These are phyloP conservation scores for Leccinellum albellum DNA, from an alignment of 768 basidiomycete species.

Conservation along the genomic window DNA sequence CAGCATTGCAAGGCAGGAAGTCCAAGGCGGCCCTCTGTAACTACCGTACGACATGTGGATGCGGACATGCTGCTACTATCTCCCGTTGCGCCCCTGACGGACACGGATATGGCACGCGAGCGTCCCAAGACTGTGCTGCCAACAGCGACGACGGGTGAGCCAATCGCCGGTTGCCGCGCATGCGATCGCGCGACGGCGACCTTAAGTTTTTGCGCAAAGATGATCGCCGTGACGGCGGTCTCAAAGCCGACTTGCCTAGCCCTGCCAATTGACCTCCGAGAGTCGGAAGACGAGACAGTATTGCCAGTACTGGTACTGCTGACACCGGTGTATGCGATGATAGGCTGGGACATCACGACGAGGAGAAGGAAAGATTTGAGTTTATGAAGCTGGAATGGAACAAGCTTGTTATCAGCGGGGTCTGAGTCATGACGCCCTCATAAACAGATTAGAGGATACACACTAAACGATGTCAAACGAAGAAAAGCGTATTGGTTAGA, in stretches of 20 bases:
- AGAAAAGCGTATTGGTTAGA: not conserved
- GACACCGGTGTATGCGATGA: not conserved
- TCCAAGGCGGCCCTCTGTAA: no score
- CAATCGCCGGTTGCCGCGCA: not conserved
- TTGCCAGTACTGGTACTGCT: no score
- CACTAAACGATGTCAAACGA: not conserved
- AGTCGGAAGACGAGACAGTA: not conserved
- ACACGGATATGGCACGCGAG: no score
- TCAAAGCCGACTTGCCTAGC: slow-evolving; percentile 19
- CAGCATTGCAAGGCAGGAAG: no score
- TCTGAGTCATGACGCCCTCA: not conserved
- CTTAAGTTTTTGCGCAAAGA: slow-evolving; percentile 24
- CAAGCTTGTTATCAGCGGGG: not conserved
- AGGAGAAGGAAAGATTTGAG: not conserved
- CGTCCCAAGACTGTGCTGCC: not conserved
- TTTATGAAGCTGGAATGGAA: not conserved
- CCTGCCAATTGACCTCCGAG: not conserved
- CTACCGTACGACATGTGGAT: no score
- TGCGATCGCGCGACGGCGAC: slow-evolving; percentile 12
- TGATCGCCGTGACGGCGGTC: slow-evolving; percentile 20
- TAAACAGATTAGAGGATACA: not conserved
- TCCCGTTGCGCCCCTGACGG: no score
- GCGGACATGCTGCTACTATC: no score
- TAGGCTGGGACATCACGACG: slow-evolving; percentile 2
- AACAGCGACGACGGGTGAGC: not conserved